These are phyloP conservation scores for Colletotrichum kahawae DNA, from an alignment of 2,329 filamentous ascomycete species.

Conservation along the genomic window DNA sequence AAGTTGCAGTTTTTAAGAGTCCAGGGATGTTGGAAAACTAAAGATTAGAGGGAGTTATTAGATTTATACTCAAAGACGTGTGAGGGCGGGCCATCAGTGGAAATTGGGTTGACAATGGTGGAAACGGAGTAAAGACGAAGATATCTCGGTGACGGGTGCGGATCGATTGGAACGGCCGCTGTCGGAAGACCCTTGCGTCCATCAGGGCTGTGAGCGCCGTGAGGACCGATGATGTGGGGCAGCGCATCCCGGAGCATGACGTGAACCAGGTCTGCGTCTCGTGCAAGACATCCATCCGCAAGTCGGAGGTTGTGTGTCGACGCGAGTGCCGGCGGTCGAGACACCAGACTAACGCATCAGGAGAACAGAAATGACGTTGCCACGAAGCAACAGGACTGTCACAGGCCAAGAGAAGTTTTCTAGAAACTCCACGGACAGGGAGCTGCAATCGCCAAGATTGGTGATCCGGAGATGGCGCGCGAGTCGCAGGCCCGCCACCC, in stretches of 20 bases:
- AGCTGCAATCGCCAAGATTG: constrained; percentile 1
- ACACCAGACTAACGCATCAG: neutral
- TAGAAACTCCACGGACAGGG: neutral
- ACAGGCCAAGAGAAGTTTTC: neutral
- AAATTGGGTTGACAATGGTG: neutral
- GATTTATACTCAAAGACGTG: neutral
- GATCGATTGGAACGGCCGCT: neutral
- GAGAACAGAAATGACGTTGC: neutral
- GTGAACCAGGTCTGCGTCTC: neutral
- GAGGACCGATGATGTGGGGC: neutral
- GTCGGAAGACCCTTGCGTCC: neutral
- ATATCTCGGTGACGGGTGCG: neutral
- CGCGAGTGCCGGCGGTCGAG: neutral
- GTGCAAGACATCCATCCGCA: neutral
- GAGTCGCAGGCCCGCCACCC: neutral
- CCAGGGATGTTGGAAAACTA: neutral
- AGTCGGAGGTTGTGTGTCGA: neutral
- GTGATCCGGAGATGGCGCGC: neutral
- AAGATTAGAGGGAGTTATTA: neutral
- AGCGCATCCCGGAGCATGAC: neutral
- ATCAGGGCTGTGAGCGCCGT: neutral
- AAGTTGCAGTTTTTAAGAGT: neutral
- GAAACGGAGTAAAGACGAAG: neutral
- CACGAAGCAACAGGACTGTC: neutral
- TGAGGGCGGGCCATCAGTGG: neutral